Percentiles rank a stretch among this genome's conserved stretches.
Conservation (phyloP, 345 rosid genomes). For the Corymbia maculata region DNA sequence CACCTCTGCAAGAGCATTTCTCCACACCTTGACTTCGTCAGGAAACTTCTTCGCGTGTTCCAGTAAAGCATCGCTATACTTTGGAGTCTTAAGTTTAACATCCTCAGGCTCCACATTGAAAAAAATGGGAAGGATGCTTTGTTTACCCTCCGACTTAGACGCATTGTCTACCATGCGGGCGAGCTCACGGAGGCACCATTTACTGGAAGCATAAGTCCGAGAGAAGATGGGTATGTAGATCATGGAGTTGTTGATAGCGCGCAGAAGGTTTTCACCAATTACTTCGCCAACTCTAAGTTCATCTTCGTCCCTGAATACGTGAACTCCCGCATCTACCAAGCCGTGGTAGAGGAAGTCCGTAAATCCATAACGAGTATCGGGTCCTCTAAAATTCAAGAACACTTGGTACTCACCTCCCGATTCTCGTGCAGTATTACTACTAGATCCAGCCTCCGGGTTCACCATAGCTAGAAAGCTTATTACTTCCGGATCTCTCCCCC, state of each 20-base stretch:
- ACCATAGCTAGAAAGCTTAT: not conserved
- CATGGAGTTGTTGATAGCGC: not conserved
- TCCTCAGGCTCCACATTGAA: fast-evolving
- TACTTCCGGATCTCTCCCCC: not conserved
- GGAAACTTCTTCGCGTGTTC: fast-evolving
- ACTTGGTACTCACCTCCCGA: fast-evolving
- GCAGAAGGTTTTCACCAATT: not conserved
- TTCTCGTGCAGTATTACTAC: fast-evolving
- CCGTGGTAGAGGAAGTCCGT: fast-evolving
- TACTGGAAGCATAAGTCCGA: fast-evolving
- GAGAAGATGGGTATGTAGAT: not conserved
- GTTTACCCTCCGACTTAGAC: fast-evolving
- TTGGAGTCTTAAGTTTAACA: not conserved
- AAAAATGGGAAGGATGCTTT: not conserved
- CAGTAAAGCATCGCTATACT: fast-evolving
- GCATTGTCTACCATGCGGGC: fast-evolving
- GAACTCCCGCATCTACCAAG: fast-evolving
- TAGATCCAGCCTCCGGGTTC: not conserved
- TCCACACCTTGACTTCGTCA: fast-evolving
- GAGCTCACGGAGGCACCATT: not conserved
- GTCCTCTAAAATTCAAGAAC: not conserved
- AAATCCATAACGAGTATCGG: fast-evolving
- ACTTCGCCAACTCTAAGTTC: fast-evolving
- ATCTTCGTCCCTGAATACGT: fast-evolving
- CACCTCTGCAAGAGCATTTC: not conserved